These are phyloP conservation scores for Jaminaea rosea DNA, from an alignment of 1,284 basidiomycete species.

Conservation along the genomic window DNA sequence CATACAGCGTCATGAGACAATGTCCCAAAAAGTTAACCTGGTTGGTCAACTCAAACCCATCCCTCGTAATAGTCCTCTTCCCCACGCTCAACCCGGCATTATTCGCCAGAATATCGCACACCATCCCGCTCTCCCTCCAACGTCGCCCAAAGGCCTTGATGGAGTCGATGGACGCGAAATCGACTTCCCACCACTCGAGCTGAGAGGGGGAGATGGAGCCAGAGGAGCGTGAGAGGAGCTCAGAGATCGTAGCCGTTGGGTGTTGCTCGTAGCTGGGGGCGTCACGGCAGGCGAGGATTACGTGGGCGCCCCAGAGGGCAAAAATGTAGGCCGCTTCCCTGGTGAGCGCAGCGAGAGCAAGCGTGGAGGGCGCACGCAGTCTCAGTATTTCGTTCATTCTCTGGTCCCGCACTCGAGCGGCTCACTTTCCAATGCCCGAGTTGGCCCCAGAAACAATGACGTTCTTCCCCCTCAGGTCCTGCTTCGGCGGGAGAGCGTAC, in stretches of 20 bases:
- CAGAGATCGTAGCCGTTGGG: constrained; percentile 20
- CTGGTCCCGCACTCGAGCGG: no score
- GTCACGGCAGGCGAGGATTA: constrained; percentile 31
- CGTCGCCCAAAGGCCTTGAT: constrained; percentile 17
- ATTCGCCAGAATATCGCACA: constrained; percentile 19
- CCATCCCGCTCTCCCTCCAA: constrained; percentile 16
- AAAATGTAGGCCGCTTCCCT: constrained; percentile 24
- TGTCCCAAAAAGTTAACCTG: constrained; percentile 30
- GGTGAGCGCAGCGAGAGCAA: no score
- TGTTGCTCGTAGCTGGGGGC: constrained; percentile 28
- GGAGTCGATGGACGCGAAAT: constrained; percentile 21
- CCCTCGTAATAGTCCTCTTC: constrained; percentile 14
- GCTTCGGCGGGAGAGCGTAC: constrained; percentile 11
- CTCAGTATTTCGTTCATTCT: no score
- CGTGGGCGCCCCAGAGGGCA: constrained; percentile 21
- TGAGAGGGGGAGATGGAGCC: constrained; percentile 6
- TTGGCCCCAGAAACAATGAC: constrained; percentile 32
- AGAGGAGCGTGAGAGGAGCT: constrained; percentile 9
- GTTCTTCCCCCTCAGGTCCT: constrained; percentile 23
- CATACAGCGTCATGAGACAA: constrained; percentile 23
- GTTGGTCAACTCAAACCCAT: constrained; percentile 29
- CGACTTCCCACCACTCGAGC: constrained; percentile 35
- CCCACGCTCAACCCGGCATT: constrained; percentile 22
- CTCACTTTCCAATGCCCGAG: constrained; percentile 32
- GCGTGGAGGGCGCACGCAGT: no score